phyloP scores from a whole-genome alignment of 768 basidiomycete genomes.

The Chalciporus piperatus region DNA sequence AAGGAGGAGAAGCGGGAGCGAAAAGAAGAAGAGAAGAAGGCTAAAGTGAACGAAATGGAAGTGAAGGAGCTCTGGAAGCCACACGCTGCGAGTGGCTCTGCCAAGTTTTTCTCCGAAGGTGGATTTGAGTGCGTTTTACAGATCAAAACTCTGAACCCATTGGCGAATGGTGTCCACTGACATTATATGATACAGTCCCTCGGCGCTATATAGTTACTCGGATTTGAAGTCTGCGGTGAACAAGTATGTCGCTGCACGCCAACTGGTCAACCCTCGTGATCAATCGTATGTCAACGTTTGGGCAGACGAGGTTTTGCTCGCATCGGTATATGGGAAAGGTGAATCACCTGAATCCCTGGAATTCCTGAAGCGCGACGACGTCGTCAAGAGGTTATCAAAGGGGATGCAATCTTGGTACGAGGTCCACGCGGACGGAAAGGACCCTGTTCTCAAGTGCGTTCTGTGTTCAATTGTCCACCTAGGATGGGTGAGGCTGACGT shows the following conservation, averaged over 20 bases:
- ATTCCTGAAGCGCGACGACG: constrained; percentile 67
- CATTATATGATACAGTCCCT: constrained; percentile 37
- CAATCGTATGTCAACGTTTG: constrained; percentile 67
- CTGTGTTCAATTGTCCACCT: background rate
- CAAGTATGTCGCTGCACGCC: constrained; percentile 56
- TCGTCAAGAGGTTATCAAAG: constrained; percentile 48
- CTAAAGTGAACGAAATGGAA: constrained; percentile 47
- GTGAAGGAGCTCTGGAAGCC: constrained; percentile 80
- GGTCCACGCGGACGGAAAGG: constrained; percentile 51
- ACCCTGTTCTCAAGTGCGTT: constrained; percentile 58
- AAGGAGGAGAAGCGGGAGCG: constrained; percentile 60
- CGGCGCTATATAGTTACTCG: constrained; percentile 49
- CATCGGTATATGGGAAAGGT: constrained; percentile 37
- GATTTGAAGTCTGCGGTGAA: constrained; percentile 61
- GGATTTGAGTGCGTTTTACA: constrained; percentile 53
- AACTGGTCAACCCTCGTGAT: constrained; percentile 63
- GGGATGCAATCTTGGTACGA: constrained; percentile 82
- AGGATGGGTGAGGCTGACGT: background rate
- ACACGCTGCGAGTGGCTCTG: constrained; percentile 42
- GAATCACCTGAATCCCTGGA: constrained; percentile 35
- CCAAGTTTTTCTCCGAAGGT: constrained; percentile 60
- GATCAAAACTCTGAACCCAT: background rate
- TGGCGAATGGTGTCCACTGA: background rate
- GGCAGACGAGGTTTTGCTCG: constrained; percentile 41
- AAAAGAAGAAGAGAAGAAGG: constrained; percentile 48